Percentiles rank a stretch among this genome's conserved stretches.
Conservation (phyloP, 495 filamentous ascomycete genomes). For the Penicillium riverlandense region DNA sequence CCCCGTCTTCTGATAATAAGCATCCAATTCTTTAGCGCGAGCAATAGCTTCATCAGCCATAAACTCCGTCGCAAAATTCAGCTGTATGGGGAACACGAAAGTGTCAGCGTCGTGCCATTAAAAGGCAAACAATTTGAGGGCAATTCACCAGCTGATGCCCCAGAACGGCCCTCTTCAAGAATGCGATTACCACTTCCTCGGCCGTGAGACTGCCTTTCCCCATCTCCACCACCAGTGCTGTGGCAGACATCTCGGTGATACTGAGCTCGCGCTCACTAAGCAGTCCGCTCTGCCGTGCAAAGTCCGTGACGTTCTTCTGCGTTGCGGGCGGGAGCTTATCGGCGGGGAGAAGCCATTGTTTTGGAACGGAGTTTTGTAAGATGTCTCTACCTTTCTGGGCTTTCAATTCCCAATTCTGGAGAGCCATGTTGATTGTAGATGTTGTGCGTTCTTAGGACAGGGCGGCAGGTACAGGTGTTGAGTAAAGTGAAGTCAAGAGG, state of each 20-base stretch:
- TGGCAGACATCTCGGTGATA: constrained; percentile 54
- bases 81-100: constrained; percentile 12
- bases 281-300: constrained; percentile 39
- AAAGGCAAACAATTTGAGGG: too few species aligned
- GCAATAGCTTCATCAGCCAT: constrained; percentile 54
- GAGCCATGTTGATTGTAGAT: constrained; percentile 13
- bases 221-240: constrained; percentile 44
- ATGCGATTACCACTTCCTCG: constrained; percentile 51
- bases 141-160: constrained; percentile 49
- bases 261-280: constrained; percentile 44
- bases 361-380: constrained; percentile 28
- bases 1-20: constrained; percentile 30
- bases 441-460: too few species aligned
- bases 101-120: neutral
- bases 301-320: constrained; percentile 32
- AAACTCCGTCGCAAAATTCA: constrained; percentile 62
- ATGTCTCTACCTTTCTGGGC: constrained; percentile 29
- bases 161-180: constrained; percentile 54
- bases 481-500: too few species aligned
- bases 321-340: constrained; percentile 21
- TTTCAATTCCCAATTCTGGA: constrained; percentile 21
- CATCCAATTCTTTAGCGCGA: constrained; percentile 53
- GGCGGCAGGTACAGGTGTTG: too few species aligned
- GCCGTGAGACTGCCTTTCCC: constrained; percentile 39
- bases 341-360: constrained; percentile 29